These are phyloP conservation scores for Tephrocybe sp. DNA, from an alignment of 768 basidiomycete genomes.

Conservation along the genomic window DNA sequence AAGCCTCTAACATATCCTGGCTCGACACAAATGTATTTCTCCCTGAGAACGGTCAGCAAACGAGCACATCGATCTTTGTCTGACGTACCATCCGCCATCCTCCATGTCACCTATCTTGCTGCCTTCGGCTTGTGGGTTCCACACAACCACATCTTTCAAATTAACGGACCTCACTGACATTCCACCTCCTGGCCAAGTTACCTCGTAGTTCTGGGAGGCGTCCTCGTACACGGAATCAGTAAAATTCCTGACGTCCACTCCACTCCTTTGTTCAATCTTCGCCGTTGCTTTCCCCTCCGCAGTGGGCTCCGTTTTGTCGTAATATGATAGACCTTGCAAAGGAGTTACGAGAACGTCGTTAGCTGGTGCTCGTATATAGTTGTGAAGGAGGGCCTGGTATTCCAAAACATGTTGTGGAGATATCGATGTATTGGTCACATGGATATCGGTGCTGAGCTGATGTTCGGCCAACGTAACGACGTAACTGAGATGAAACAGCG, in stretches of 20 bases:
- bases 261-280: conserved; percentile 59
- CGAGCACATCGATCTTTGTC: not conserved
- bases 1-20: conserved; percentile 84
- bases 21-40: conserved; percentile 87
- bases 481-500: conserved; percentile 72
- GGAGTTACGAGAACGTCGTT: conserved; percentile 60
- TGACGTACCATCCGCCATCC: conserved; percentile 73
- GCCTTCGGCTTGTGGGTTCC: conserved; percentile 87
- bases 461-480: conserved; percentile 77
- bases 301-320: conserved; percentile 76
- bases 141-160: conserved; percentile 84
- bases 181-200: conserved; percentile 60
- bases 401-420: conserved; percentile 57
- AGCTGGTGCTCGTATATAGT: conserved; percentile 74
- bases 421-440: conserved; percentile 71
- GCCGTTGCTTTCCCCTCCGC: conserved; percentile 46
- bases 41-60: conserved; percentile 43
- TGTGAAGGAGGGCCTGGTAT: conserved; percentile 94
- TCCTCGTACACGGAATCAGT: conserved; percentile 83
- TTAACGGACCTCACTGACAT: conserved; percentile 52
- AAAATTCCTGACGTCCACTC: conserved; percentile 62
- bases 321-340: conserved; percentile 63
- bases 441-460: conserved; percentile 75
- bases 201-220: conserved; percentile 52
- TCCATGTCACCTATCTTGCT: conserved; percentile 89